These are phyloP conservation scores for Globisporangium spiculum DNA, from an alignment of 352 stramenopile genomes.

Conservation along the genomic window DNA sequence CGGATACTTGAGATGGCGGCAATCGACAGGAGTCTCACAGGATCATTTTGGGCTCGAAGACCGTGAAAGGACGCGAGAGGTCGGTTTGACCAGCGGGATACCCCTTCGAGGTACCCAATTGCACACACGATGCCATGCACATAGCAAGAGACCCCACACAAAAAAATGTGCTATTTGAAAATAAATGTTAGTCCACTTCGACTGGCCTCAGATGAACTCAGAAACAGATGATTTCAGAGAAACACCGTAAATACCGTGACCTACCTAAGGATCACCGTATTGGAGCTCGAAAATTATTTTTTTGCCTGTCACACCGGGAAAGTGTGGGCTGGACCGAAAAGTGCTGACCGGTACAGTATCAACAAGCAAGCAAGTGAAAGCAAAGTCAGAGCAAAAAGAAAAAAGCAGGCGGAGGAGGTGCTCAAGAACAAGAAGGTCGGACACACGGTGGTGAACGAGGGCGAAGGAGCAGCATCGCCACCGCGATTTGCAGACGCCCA, in stretches of 20 bases:
- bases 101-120: too few relatives aligned
- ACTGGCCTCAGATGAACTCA: too few relatives aligned
- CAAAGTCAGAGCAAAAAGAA: background rate
- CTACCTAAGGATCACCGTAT: background rate
- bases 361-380: background rate
- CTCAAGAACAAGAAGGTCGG: background rate
- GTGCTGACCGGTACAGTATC: too few relatives aligned
- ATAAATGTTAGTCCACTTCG: too few relatives aligned
- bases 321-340: background rate
- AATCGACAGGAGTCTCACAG: background rate
- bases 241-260: background rate
- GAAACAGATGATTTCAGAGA: background rate
- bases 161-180: too few relatives aligned
- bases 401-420: background rate
- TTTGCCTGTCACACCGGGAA: background rate
- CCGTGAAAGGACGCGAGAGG: background rate
- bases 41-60: background rate
- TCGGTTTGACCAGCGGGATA: too few relatives aligned
- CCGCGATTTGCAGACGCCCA: conserved; percentile 1
- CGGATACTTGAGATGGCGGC: background rate
- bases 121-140: too few relatives aligned
- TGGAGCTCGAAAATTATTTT: background rate
- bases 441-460: background rate
- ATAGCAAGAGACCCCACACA: too few relatives aligned
- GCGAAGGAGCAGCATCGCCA: background rate